Conservation (phyloP, 2,329 filamentous ascomycete genomes). For the Fusarium tjaetaba region DNA sequence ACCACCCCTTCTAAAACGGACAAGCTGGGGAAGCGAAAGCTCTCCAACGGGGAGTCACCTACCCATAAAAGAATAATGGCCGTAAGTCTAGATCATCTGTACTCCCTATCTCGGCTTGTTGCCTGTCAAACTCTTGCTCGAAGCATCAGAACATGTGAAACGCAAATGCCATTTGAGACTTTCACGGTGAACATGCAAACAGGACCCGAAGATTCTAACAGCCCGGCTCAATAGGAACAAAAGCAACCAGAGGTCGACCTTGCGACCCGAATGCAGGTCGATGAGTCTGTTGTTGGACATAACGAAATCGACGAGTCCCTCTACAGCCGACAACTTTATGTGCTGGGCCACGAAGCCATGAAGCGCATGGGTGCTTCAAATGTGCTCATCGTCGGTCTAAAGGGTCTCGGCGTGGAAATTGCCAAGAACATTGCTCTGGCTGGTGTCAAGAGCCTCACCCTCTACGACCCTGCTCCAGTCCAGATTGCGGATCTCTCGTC, state of each 20-base stretch:
- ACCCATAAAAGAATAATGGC: slow-evolving; percentile 70
- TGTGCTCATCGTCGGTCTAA: slow-evolving; percentile 89
- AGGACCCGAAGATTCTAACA: slow-evolving; percentile 12
- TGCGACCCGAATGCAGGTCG: slow-evolving; percentile 72
- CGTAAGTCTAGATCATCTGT: slow-evolving; percentile 55
- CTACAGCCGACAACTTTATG: slow-evolving; percentile 79
- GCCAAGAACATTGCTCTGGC: slow-evolving; percentile 98
- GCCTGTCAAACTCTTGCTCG: neutral
- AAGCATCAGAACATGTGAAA: slow-evolving; percentile 11
- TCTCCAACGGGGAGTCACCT: slow-evolving; percentile 68
- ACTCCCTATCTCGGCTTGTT: neutral
- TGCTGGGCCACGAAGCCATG: slow-evolving; percentile 85
- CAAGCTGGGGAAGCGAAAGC: slow-evolving; percentile 75
- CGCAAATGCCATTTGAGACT: neutral
- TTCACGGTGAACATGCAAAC: neutral
- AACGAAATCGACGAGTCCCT: slow-evolving; percentile 77
- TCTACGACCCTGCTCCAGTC: slow-evolving; percentile 88
- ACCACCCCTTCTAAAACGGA: slow-evolving; percentile 46
- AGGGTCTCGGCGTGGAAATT: slow-evolving; percentile 95
- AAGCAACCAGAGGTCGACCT: slow-evolving; percentile 69
- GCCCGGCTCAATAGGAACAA: slow-evolving; percentile 52
- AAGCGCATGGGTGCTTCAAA: slow-evolving; percentile 99
- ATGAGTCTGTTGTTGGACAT: slow-evolving; percentile 65
- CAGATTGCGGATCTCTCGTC: slow-evolving; percentile 90
- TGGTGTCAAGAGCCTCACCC: slow-evolving; percentile 95